Base-by-base conservation (phyloP, 192 early-diverging fungal species). In the Funneliformis geosporum region DNA sequence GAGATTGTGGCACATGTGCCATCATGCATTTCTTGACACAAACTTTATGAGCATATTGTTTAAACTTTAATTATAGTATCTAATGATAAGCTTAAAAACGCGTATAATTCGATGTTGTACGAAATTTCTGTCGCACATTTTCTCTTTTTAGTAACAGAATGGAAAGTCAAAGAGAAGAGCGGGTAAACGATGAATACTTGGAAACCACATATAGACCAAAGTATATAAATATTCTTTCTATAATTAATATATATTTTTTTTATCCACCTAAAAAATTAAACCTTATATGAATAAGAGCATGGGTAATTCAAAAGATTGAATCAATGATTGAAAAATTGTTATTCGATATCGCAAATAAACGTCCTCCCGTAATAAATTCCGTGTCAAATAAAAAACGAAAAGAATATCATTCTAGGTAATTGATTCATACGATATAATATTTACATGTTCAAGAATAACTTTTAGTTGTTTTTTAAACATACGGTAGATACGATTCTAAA, bases 261-360 rank as follows among this genome's bases (percentile, higher is more conserved):
- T 64, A 8, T 23, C 0, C 6, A 64, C 46, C 27, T 38, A 74
- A 60, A 33, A n/a, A 60, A 74, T 74, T 38, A 55, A 74, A 60
- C 60, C 55, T 39, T 74, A 38, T 55, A 55, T 55, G 18, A 55
- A 18, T 16, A 18, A 55, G 50, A 55, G 18, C 12, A 55, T 55
- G 50, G 50, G 50, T 55, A 55, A 55, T 55, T 55, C 50, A 55
- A 18, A 55, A 55, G 18, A 55, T 55, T 55, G 50, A 55, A 55
- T 55, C 50, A 21, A 55, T 55, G 50, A 55, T 55, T 55, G 50
- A 55, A 55, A 55, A 0, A 18, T 55, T 55, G 12, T 43, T 75
- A 62, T 60, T 23, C n/a, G 60, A 64, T 75, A 50, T 75, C 10
- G 59, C 60, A 60, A 75, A 42, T 23, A 42, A 61, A 23, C 11